Percentiles rank a stretch among this genome's conserved stretches.
Conservation (phyloP, 2,329 filamentous ascomycete species). For the Ophiostoma himal-ulmi region DNA sequence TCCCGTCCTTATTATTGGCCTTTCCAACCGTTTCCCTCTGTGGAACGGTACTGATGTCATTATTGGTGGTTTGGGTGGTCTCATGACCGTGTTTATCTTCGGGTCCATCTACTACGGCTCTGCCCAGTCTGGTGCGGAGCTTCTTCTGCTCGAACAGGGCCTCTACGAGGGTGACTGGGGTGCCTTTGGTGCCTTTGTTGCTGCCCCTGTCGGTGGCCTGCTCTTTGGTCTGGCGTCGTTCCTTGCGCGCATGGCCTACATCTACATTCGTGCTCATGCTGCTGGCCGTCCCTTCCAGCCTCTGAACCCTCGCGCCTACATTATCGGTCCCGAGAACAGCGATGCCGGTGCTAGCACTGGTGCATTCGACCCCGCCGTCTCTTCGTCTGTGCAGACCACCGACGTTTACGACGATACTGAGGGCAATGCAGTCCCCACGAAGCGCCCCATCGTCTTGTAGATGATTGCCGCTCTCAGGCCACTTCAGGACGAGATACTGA, state of each 20-base stretch:
- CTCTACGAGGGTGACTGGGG: conserved; percentile 75
- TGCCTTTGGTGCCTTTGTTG: conserved; percentile 76
- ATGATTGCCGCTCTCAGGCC: neutral
- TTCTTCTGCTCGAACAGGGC: conserved; percentile 67
- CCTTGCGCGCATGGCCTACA: conserved; percentile 51
- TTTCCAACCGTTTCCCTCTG: conserved; percentile 61
- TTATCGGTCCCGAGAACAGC: conserved; percentile 14
- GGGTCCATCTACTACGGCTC: conserved; percentile 71
- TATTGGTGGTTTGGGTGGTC: conserved; percentile 68
- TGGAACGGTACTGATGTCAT: conserved; percentile 79
- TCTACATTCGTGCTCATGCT: conserved; percentile 52
- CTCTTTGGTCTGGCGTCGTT: conserved; percentile 64
- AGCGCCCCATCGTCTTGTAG: conserved; percentile 9
- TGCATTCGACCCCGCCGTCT: neutral
- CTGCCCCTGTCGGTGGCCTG: conserved; percentile 68
- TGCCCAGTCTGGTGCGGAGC: conserved; percentile 54
- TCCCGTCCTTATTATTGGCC: conserved; percentile 67
- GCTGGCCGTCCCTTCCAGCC: conserved; percentile 60
- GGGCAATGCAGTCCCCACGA: neutral
- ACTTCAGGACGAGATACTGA: neutral
- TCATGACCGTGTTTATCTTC: conserved; percentile 75
- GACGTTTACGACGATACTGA: neutral
- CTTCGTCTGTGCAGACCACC: neutral
- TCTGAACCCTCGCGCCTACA: conserved; percentile 43
- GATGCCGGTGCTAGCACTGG: conserved; percentile 9